Percentiles rank a stretch among this genome's conserved stretches.
Conservation (phyloP, 495 filamentous ascomycete genomes). For the Penicillium goetzii region DNA sequence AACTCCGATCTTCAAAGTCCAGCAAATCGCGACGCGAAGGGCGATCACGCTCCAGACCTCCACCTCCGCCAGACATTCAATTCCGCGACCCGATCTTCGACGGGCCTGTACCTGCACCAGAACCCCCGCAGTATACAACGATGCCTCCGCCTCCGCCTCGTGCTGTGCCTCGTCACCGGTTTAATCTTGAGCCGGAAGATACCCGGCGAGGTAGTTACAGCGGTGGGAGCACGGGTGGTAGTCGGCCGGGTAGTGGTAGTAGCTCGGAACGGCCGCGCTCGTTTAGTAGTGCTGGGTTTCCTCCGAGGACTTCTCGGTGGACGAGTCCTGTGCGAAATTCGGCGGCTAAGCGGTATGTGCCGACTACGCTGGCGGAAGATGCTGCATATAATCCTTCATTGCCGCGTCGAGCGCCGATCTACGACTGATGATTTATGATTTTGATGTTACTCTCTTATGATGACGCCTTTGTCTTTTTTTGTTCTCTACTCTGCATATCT, state of each 20-base stretch:
- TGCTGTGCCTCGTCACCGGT: slow-evolving; percentile 26
- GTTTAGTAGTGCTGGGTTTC: slow-evolving; percentile 28
- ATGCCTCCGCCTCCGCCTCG: slow-evolving; percentile 31
- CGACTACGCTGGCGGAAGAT: slow-evolving; percentile 23
- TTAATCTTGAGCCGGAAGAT: slow-evolving; percentile 27
- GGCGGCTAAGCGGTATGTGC: slow-evolving; percentile 28
- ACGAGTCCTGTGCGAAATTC: slow-evolving; percentile 24
- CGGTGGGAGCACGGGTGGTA: slow-evolving; percentile 26
- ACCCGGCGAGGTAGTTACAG: slow-evolving; percentile 32
- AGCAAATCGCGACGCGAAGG: slow-evolving; percentile 31
- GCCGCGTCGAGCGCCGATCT: slow-evolving; percentile 25
- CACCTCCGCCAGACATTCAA: slow-evolving; percentile 19
- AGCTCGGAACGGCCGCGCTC: slow-evolving; percentile 34
- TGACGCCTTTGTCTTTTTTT: not conserved
- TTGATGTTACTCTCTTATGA: not conserved
- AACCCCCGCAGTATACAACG: slow-evolving; percentile 30
- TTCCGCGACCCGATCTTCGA: slow-evolving; percentile 42
- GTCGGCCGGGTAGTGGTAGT: slow-evolving; percentile 31
- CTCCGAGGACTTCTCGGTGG: slow-evolving; percentile 16
- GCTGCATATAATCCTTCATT: slow-evolving; percentile 16
- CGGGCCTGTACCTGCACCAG: slow-evolving; percentile 30
- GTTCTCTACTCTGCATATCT: not conserved
- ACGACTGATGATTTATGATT: slow-evolving; percentile 21
- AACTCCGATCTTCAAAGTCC: slow-evolving; percentile 19
- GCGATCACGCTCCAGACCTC: slow-evolving; percentile 30